Base-by-base conservation (phyloP, 2,329 filamentous ascomycete species). In the Teratosphaeria nubilosa region DNA sequence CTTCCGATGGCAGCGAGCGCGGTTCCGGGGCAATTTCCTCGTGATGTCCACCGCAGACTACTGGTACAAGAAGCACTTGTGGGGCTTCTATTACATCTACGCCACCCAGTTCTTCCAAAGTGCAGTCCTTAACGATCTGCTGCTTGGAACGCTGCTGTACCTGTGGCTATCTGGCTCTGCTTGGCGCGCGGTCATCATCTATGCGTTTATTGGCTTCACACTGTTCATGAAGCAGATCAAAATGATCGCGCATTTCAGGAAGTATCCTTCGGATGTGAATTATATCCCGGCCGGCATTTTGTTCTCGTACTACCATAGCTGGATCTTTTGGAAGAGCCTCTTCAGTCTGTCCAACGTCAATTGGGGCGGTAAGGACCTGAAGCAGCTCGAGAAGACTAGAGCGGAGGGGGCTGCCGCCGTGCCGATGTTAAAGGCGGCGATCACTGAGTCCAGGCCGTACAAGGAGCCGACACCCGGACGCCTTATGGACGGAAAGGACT, bases 241-340 rank as follows among this genome's bases (percentile, higher is more conserved):
- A 73, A 70, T 83, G 14, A 68, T 78, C 0, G 75, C 79, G 0
- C 78, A 85, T 65, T 80, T 84, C 60, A 56, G 64, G 3, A 74
- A 74, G 0, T 60, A 85, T 60, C 83, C 82, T 0, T 58, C 65
- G 1, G 83, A 87, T 65, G 60, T 83, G 2, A 54, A 72, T 0
- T 77, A 80, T 58, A 70, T 86, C 1, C 77, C 79, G 0, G 71
- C 66, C 0, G 78, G 80, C 51, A 65, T 85, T 14, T 10, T 74
- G 0, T 87, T 86, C 65, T 79, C 74, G 0, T 87, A 85, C 63
- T 68, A 74, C 41, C 83, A 86, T 66, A 78, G 78, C 27, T 65
- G 82, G 1, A 75, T 86, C 63, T 86, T 85, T 71, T 30, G 84
- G 0, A 81, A 76, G 64, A 81, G 81, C 0, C 55, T 81, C 24